These are phyloP conservation scores for Ustilago xerochloae DNA, from an alignment of 1,284 basidiomycete species.

Conservation along the genomic window DNA sequence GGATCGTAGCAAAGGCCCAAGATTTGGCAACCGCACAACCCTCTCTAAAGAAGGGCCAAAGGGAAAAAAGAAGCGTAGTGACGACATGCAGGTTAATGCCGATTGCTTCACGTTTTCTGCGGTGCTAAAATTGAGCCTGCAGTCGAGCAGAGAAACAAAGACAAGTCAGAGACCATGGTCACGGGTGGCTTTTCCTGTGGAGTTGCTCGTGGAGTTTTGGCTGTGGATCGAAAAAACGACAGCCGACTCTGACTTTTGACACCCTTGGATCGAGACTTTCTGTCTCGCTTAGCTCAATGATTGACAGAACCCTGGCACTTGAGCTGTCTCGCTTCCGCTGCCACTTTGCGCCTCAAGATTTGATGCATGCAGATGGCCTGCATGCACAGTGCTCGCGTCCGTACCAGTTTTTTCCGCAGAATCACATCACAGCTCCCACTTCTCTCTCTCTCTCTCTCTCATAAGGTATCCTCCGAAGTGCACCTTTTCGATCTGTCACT, in stretches of 20 bases:
- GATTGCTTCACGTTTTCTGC: background rate
- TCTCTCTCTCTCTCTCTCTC: no score
- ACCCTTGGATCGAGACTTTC: conserved; percentile 3
- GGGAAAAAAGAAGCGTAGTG: background rate
- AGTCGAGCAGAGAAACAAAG: background rate
- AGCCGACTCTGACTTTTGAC: conserved; percentile 2
- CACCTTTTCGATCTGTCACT: background rate
- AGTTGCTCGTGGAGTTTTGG: background rate
- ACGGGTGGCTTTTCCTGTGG: background rate
- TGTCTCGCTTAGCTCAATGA: background rate
- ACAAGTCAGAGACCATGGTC: background rate
- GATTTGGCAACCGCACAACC: no score
- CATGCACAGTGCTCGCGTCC: background rate
- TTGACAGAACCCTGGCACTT: conserved; percentile 3
- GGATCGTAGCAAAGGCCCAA: background rate
- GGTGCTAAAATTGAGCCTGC: background rate
- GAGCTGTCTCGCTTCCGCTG: background rate
- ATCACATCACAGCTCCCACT: no score
- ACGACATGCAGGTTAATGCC: background rate
- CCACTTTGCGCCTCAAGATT: background rate
- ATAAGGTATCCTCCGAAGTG: no score
- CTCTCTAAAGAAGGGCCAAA: no score
- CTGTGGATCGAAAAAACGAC: background rate
- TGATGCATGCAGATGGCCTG: background rate
- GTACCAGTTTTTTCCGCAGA: background rate